Base-by-base conservation (phyloP, 2,329 filamentous ascomycete species). In the Myriosclerotinia duriaeana region DNA sequence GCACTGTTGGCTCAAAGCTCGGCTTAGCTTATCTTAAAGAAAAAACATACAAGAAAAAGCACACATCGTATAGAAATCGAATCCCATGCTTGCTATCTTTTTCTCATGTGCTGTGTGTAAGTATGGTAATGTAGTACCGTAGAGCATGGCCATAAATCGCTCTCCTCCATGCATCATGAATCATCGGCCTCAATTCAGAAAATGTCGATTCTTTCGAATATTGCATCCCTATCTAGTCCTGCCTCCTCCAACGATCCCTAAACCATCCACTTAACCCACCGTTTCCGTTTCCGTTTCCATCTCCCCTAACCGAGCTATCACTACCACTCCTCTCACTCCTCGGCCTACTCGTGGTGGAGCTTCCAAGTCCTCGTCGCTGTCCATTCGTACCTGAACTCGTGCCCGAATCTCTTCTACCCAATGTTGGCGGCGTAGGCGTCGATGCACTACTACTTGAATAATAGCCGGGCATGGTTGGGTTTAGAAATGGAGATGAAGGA, bases 251-350 rank as follows among this genome's bases (percentile, higher is more conserved):
- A 5, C 69, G 70, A 64, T 74, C 72, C 65, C 74, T 68, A 22
- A 75, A 17, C 74, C 74, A 75, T 8, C 56, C 54, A 17, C 53
- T n/a, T 2, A 65, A 15, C 5, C 63, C 63, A 6, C 46, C 59
- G 53, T 30, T 38, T 20, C 71, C 68, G 3, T 71, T 52, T 15
- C 71, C 71, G 38, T 54, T 59, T n/a, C 48, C 64, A 36, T 30
- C 64, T 36, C 46, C 55, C 55, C 36, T 55, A 26, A n/a, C 36
- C 42, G 63, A 68, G 60, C 42, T 67, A 48, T 74, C 73, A 67
- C 73, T 74, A 20, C 68, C 69, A 55, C 73, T 73, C 15, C 71
- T 71, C n/a, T 72, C 66, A 40, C 56, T 68, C 66, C 71, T 70
- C 22, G 68, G 67, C 34, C 67, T 69, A 36, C n/a, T 61, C 15